A percentile compares a stretch with the other conserved stretches of the same genome.
Conservation (phyloP, 2,329 filamentous ascomycete genomes). For the Fusarium chaquense region DNA sequence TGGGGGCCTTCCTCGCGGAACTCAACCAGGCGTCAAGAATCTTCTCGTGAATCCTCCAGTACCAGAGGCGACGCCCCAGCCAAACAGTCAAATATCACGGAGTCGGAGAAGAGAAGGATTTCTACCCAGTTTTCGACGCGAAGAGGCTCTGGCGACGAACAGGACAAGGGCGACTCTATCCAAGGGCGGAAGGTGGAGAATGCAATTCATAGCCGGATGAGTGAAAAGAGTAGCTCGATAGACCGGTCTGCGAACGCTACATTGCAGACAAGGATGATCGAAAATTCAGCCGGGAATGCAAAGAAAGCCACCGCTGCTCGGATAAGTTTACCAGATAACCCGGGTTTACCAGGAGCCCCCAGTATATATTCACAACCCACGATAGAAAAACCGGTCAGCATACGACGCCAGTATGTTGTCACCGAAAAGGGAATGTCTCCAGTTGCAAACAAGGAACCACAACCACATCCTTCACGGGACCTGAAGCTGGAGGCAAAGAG, state of each 20-base stretch:
- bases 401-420: neutral
- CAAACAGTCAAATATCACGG: neutral
- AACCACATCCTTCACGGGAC: neutral
- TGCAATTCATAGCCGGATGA: no score
- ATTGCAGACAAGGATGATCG: neutral
- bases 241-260: neutral
- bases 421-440: neutral
- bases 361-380: neutral
- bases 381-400: neutral
- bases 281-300: neutral
- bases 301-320: neutral
- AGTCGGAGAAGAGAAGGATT: neutral
- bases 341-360: neutral
- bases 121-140: neutral
- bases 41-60: neutral
- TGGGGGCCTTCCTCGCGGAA: conserved; percentile 8
- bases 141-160: neutral
- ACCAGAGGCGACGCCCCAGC: neutral
- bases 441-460: conserved; percentile 11
- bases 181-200: neutral
- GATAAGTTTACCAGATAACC: neutral
- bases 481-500: conserved; percentile 8
- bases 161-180: neutral
- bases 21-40: neutral
- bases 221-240: neutral